phyloP scores from a whole-genome alignment of 139 green algal species.

The Chlamydomonas eustigma region DNA sequence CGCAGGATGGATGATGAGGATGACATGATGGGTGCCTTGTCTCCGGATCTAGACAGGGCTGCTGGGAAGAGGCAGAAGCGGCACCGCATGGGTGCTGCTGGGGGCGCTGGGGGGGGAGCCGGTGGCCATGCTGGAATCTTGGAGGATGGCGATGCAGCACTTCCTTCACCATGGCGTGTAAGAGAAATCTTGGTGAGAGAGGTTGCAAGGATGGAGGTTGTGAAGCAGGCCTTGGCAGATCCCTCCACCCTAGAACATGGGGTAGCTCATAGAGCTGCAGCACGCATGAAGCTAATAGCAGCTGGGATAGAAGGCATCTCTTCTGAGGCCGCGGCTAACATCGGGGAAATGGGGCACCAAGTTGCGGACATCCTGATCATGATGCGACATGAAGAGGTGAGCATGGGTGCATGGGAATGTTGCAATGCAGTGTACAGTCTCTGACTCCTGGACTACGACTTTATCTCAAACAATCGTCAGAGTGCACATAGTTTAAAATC shows the following conservation, averaged over 20 bases:
- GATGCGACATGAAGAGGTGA: slow-evolving; percentile 54
- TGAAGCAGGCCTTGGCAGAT: slow-evolving; percentile 58
- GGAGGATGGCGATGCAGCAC: background rate
- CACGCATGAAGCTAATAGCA: slow-evolving; percentile 45
- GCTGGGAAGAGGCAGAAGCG: background rate
- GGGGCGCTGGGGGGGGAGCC: background rate
- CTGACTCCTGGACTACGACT: no score
- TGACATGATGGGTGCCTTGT: background rate
- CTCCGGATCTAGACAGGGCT: background rate
- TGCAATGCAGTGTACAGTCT: no score
- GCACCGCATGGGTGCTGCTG: background rate
- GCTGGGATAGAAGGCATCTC: slow-evolving; percentile 40
- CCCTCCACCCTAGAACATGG: slow-evolving; percentile 42
- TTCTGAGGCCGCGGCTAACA: slow-evolving; percentile 14
- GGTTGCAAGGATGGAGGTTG: slow-evolving; percentile 57
- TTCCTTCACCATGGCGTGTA: slow-evolving; percentile 15
- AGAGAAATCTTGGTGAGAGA: slow-evolving; percentile 30
- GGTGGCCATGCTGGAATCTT: background rate
- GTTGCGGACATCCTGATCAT: slow-evolving; percentile 79
- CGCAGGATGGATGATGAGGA: background rate
- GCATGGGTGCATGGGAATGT: background rate
- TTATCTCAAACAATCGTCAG: no score
- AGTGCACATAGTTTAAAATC: no score
- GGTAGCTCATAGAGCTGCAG: slow-evolving; percentile 56
- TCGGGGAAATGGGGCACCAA: slow-evolving; percentile 62